phyloP scores from a whole-genome alignment of 1,284 basidiomycete genomes.

The Moesziomyces sp. region DNA sequence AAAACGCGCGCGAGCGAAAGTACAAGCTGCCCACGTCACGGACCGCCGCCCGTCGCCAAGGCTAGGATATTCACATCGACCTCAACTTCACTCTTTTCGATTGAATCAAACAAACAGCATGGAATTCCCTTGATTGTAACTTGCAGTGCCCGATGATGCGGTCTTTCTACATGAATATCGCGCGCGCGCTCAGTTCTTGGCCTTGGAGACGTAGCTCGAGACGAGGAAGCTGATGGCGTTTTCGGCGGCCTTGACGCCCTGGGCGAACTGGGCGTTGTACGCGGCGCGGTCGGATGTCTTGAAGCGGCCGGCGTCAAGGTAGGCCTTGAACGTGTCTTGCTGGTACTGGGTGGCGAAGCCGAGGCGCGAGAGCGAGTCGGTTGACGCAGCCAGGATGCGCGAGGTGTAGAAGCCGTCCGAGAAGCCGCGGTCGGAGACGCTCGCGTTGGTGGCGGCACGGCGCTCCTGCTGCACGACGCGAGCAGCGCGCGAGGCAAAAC shows the following conservation, averaged over 20 bases:
- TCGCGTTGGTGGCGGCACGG: constrained; percentile 8
- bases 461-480: constrained; percentile 15
- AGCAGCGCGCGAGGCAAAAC: constrained; percentile 27
- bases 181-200: constrained; percentile 1
- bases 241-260: constrained; percentile 46
- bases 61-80: not conserved
- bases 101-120: not conserved
- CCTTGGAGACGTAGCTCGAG: constrained; percentile 19
- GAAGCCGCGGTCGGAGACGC: constrained; percentile 70
- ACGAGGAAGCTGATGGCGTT: constrained; percentile 40
- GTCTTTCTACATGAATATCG: too few species aligned
- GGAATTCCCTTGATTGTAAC: too few species aligned
- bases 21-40: constrained; percentile 42
- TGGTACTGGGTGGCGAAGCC: constrained; percentile 78
- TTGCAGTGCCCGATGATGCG: too few species aligned
- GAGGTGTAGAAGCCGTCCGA: constrained; percentile 76
- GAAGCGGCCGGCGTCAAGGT: constrained; percentile 28
- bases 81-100: not conserved
- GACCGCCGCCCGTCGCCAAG: not conserved
- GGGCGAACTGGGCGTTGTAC: constrained; percentile 45
- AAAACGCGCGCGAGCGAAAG: constrained; percentile 50
- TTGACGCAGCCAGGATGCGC: constrained; percentile 72
- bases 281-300: constrained; percentile 11
- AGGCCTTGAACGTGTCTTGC: constrained; percentile 68
- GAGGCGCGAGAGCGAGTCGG: constrained; percentile 73